Base-by-base conservation (phyloP, 352 stramenopile genomes). In the Thraustochytrium striatum region DNA sequence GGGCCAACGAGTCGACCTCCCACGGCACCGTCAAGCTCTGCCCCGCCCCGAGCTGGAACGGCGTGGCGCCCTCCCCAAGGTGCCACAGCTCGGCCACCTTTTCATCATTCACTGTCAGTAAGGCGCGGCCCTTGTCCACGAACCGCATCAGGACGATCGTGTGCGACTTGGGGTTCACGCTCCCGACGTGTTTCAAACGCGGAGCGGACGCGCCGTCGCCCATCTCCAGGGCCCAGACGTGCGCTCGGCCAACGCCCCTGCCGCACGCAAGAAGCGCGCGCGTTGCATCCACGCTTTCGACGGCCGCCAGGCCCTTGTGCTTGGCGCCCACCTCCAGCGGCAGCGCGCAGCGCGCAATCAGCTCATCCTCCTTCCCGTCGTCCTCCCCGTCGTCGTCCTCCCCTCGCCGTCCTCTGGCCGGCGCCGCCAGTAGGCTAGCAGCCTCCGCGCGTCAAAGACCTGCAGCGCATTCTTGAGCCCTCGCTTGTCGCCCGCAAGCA, bases 401-500 rank as follows among this genome's bases (percentile, higher is more conserved):
- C n/a, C n/a, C n/a, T n/a, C n/a, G n/a, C n/a, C n/a, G n/a, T n/a
- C n/a, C n/a, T n/a, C n/a, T n/a, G n/a, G n/a, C n/a, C n/a, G n/a
- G n/a, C n/a, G n/a, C n/a, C n/a, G n/a, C n/a, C n/a, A n/a, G n/a
- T n/a, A n/a, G 13, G 33, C 65, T 5, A 75, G 35, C 5, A 75
- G 41, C 0, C 30, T 21, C 7, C 50, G 19, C 16, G 61, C 65
- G 36, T 75, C 47, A 47, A 75, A 75, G 16, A 61, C 65, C 30
- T 75, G 65, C 28, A 75, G 65, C 43, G 52, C 44, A 39, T 58
- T 39, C 5, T 38, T 30, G 11, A 38, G 7, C n/a, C 65, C 52
- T 3, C 65, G 21, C 52, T 75, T 75, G 35, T 30, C 65, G 43
- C 65, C 65, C 13, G 36, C 65, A 11, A 75, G 36, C 13, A 75